Evolutionary conservation across 2,329 filamentous ascomycete species (phyloP).

Genomic region (Fusarium austroafricanum): DNA sequence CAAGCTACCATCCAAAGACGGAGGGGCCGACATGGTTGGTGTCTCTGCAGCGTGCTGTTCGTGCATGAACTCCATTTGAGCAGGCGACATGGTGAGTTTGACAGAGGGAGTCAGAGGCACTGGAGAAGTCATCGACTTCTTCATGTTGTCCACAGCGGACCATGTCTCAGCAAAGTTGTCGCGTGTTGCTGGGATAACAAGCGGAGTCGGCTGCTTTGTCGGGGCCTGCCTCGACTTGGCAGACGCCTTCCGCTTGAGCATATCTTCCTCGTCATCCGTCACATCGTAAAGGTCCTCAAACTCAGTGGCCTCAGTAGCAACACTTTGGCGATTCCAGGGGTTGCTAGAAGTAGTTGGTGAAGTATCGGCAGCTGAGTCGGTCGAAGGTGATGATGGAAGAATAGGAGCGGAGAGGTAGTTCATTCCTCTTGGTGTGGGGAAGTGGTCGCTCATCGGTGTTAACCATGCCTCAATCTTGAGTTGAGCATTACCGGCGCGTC

Average conservation of each 20-base stretch:
- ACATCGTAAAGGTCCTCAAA: constrained; percentile 91
- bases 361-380: constrained; percentile 63
- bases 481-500: constrained; percentile 52
- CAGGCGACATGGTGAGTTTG: constrained; percentile 80
- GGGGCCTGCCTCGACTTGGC: constrained; percentile 57
- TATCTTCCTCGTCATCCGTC: constrained; percentile 77
- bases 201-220: constrained; percentile 54
- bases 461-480: constrained; percentile 69
- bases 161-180: constrained; percentile 54
- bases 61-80: constrained; percentile 77
- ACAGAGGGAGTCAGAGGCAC: constrained; percentile 72
- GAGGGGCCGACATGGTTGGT: constrained; percentile 81
- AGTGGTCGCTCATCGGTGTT: constrained; percentile 71
- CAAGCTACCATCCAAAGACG: constrained; percentile 89
- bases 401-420: constrained; percentile 73
- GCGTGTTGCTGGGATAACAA: constrained; percentile 63
- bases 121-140: constrained; percentile 64
- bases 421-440: constrained; percentile 77
- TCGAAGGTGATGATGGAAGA: constrained; percentile 70
- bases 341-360: constrained; percentile 68
- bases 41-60: constrained; percentile 71
- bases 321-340: constrained; percentile 72
- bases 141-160: constrained; percentile 59
- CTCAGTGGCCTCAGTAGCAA: constrained; percentile 74
- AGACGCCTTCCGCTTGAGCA: constrained; percentile 46